These are phyloP conservation scores for Podila minutissima DNA, from an alignment of 192 early-diverging fungal genomes.

Conservation along the genomic window DNA sequence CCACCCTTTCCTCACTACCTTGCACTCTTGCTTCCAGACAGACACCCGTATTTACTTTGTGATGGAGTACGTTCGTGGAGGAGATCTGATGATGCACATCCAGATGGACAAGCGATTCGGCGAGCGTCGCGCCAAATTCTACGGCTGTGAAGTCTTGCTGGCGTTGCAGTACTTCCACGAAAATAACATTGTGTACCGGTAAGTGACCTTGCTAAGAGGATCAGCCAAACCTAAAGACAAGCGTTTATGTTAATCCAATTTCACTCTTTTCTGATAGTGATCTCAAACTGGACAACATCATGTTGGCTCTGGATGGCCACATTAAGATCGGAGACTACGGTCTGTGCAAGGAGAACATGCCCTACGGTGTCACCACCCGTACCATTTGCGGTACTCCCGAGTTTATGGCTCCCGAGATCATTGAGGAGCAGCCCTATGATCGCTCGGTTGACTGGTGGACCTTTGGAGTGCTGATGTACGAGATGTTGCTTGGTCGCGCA, in stretches of 20 bases:
- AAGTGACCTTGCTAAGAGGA: background rate
- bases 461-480: slow-evolving; percentile 66
- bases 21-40: slow-evolving; percentile 97
- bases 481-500: slow-evolving; percentile 78
- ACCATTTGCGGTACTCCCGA: slow-evolving; percentile 91
- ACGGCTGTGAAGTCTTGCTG: slow-evolving; percentile 88
- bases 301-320: slow-evolving; percentile 80
- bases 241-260: background rate
- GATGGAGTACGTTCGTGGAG: slow-evolving; percentile 97
- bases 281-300: slow-evolving; percentile 85
- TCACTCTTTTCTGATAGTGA: slow-evolving; percentile 63
- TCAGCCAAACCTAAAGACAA: no score
- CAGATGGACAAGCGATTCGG: slow-evolving; percentile 85
- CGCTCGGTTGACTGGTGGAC: slow-evolving; percentile 91
- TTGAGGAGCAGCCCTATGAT: slow-evolving; percentile 80
- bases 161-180: slow-evolving; percentile 91
- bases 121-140: slow-evolving; percentile 89
- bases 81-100: slow-evolving; percentile 99
- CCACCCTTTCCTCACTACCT: slow-evolving; percentile 95
- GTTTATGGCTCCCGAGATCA: slow-evolving; percentile 90
- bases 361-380: slow-evolving; percentile 69
- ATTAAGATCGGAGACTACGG: slow-evolving; percentile 90
- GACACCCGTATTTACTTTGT: slow-evolving; percentile 96
- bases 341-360: slow-evolving; percentile 87
- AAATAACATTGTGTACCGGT: slow-evolving; percentile 90